A percentile compares a stretch with the other conserved stretches of the same genome.
Evolutionary conservation across 495 filamentous ascomycete genomes (phyloP).

Genomic region (Sphaerosporella brunnea): DNA sequence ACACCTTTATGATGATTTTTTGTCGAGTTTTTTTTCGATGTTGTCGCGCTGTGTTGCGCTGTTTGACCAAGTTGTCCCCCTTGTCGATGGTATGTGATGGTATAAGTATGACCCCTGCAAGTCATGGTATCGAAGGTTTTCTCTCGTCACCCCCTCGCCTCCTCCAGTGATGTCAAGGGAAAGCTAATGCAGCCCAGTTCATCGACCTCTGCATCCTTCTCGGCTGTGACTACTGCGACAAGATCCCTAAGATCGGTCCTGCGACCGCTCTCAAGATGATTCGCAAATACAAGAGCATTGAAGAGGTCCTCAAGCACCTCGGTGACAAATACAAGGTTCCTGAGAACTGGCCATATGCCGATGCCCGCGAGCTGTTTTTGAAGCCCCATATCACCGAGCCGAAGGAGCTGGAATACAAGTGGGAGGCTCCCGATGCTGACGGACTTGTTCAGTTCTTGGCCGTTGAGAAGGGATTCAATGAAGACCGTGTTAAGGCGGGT

Average conservation of each 20-base stretch:
- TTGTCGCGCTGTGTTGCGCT: no score
- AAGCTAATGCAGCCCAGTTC: conserved; percentile 37
- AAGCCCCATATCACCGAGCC: conserved; percentile 77
- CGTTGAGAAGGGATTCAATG: conserved; percentile 86
- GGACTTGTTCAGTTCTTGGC: conserved; percentile 78
- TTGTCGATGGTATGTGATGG: no score
- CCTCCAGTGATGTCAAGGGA: background rate
- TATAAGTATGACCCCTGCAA: no score
- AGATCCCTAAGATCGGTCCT: conserved; percentile 83
- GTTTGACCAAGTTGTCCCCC: no score
- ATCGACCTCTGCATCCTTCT: conserved; percentile 96
- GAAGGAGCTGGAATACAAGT: conserved; percentile 87
- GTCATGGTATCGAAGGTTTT: no score
- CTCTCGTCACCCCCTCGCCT: no score
- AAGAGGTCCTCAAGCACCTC: conserved; percentile 66
- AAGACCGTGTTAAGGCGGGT: conserved; percentile 69
- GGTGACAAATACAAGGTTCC: conserved; percentile 67
- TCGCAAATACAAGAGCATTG: conserved; percentile 68
- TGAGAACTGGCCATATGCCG: conserved; percentile 82
- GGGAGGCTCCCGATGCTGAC: conserved; percentile 81
- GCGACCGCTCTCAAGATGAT: conserved; percentile 83
- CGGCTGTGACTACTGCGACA: conserved; percentile 93
- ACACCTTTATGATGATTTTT: no score
- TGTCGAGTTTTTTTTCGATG: no score
- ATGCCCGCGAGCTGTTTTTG: conserved; percentile 81